A percentile compares a stretch with the other conserved stretches of the same genome.
phyloP scores from a whole-genome alignment of 2,329 filamentous ascomycete species.

The Fusarium austroafricanum region DNA sequence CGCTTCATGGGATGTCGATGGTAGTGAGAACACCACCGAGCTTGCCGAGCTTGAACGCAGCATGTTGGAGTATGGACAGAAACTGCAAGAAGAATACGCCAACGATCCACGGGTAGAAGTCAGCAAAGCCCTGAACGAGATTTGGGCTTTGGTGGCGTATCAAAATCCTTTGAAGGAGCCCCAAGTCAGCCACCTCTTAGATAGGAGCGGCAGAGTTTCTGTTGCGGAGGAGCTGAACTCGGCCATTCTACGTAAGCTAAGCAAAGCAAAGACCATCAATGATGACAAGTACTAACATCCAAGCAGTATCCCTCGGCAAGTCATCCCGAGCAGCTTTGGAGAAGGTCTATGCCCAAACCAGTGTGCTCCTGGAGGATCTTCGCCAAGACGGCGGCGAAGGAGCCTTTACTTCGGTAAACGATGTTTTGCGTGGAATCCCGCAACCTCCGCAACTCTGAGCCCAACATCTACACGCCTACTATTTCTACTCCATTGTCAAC shows the following conservation, averaged over 20 bases:
- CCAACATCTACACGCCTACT: neutral
- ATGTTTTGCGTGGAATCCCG: slow-evolving; percentile 61
- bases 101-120: slow-evolving; percentile 77
- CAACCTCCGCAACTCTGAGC: slow-evolving; percentile 51
- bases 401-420: slow-evolving; percentile 77
- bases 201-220: slow-evolving; percentile 76
- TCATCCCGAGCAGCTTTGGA: slow-evolving; percentile 88
- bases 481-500: slow-evolving; percentile 14
- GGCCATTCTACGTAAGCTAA: slow-evolving; percentile 82
- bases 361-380: slow-evolving; percentile 84
- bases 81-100: slow-evolving; percentile 81
- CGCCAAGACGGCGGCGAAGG: slow-evolving; percentile 82
- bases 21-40: slow-evolving; percentile 51
- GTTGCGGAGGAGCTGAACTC: slow-evolving; percentile 96
- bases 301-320: slow-evolving; percentile 85
- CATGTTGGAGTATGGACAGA: slow-evolving; percentile 82
- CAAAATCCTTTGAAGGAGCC: slow-evolving; percentile 79
- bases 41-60: slow-evolving; percentile 68
- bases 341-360: slow-evolving; percentile 86
- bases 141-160: slow-evolving; percentile 91
- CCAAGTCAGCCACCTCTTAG: slow-evolving; percentile 81
- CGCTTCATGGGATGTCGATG: slow-evolving; percentile 61
- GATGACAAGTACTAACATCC: slow-evolving; percentile 31
- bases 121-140: slow-evolving; percentile 79
- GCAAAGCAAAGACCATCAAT: neutral